These are phyloP conservation scores for Aspergillus sclerotioniger DNA, from an alignment of 495 filamentous ascomycete species.

Conservation along the genomic window DNA sequence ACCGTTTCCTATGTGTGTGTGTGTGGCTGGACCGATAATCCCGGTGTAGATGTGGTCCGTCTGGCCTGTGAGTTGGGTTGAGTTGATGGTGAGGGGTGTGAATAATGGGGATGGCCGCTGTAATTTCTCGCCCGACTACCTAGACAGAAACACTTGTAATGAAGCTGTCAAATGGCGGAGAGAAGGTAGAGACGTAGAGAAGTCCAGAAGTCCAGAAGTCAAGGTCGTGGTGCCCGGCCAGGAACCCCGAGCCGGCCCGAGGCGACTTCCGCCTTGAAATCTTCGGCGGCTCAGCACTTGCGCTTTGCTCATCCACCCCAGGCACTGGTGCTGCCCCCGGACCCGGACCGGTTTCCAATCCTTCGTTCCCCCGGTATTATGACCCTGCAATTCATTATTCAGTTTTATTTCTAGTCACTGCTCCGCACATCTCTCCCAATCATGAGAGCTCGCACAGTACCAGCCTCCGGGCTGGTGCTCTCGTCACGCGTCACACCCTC, in stretches of 20 bases:
- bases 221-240: neutral
- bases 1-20: conserved; percentile 25
- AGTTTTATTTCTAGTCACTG: neutral
- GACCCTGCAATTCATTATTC: neutral
- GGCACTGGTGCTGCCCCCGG: neutral
- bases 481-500: conserved; percentile 33
- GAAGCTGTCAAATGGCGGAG: neutral
- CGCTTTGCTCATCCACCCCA: conserved; percentile 5
- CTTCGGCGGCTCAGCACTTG: conserved; percentile 9
- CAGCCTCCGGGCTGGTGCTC: conserved; percentile 41
- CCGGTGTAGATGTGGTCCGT: conserved; percentile 17
- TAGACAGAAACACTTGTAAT: conserved; percentile 10
- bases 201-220: neutral
- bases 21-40: conserved; percentile 10
- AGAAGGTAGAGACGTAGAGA: neutral
- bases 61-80: no score
- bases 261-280: conserved; percentile 14
- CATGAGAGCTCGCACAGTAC: conserved; percentile 44
- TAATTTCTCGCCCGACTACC: conserved; percentile 15
- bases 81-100: no score
- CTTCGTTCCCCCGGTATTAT: neutral
- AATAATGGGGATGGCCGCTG: conserved; percentile 11
- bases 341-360: neutral
- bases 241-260: conserved; percentile 27
- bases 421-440: conserved; percentile 21